Conservation (phyloP, 2,329 filamentous ascomycete species). For the Apiospora koreana region DNA sequence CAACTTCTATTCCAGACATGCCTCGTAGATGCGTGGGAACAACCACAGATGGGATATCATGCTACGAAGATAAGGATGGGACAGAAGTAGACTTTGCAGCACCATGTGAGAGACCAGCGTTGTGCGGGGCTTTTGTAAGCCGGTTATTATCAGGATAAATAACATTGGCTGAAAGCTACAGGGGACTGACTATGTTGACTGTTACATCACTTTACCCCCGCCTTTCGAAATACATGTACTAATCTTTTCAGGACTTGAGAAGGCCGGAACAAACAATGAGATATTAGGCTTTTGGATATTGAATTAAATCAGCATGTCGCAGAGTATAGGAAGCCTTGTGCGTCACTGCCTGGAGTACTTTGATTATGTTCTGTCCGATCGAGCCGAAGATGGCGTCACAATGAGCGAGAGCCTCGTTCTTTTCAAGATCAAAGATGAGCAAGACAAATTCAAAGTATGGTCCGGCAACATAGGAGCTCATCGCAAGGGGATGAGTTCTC, state of each 20-base stretch:
- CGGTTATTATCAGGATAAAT: neutral
- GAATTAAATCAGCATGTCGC: neutral
- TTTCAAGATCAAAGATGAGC: constrained; percentile 14
- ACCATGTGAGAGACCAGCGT: neutral
- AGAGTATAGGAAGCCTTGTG: neutral
- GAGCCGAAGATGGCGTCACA: neutral
- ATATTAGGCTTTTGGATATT: neutral
- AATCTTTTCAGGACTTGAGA: neutral
- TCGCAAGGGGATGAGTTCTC: constrained; percentile 20
- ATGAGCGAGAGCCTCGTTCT: constrained; percentile 4
- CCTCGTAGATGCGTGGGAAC: neutral
- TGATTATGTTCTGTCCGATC: neutral
- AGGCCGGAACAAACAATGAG: too few relatives aligned
- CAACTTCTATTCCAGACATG: constrained; percentile 27
- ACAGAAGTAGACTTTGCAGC: neutral
- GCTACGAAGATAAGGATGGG: neutral
- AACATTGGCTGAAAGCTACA: neutral
- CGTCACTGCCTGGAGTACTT: neutral
- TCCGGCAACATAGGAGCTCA: constrained; percentile 23
- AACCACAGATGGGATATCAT: neutral
- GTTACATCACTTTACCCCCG: neutral
- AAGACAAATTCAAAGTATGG: constrained; percentile 22
- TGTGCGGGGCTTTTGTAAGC: neutral
- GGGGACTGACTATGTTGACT: neutral
- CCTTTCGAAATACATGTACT: neutral